phyloP scores from a whole-genome alignment of 2,329 filamentous ascomycete species.

The Aaosphaeria pasadenensis region DNA sequence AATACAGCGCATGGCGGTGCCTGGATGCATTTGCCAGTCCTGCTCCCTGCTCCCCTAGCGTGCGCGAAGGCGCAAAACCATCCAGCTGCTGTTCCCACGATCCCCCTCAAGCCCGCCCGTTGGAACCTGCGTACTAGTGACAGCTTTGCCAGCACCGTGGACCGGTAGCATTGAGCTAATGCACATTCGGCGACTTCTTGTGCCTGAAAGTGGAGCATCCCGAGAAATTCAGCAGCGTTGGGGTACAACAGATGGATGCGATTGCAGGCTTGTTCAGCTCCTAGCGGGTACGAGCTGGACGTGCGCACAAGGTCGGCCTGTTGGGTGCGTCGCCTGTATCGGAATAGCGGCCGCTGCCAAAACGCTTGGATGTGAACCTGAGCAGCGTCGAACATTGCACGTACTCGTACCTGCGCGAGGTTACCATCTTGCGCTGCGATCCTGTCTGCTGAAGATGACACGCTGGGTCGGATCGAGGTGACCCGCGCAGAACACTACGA shows the following conservation, averaged over 20 bases:
- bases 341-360: conserved; percentile 19
- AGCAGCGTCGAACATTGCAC: background rate
- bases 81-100: too few species aligned
- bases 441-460: conserved; percentile 1
- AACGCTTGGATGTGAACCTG: background rate
- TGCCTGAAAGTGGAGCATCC: conserved; percentile 1
- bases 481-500: background rate
- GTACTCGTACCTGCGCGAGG: background rate
- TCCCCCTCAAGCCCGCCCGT: background rate
- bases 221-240: conserved; percentile 2
- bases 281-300: conserved; percentile 1
- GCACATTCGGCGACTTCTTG: conserved; percentile 12
- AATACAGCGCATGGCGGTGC: too few species aligned
- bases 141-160: background rate
- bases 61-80: too few species aligned
- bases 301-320: conserved; percentile 8
- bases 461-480: background rate
- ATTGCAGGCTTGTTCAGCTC: conserved; percentile 7
- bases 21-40: too few species aligned
- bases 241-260: background rate
- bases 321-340: conserved; percentile 1
- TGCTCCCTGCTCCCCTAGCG: too few species aligned
- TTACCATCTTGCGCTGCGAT: background rate
- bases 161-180: conserved; percentile 7
- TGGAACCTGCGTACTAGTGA: background rate